These are phyloP conservation scores for Termitomyces sp. DNA, from an alignment of 768 basidiomycete genomes.

Conservation along the genomic window DNA sequence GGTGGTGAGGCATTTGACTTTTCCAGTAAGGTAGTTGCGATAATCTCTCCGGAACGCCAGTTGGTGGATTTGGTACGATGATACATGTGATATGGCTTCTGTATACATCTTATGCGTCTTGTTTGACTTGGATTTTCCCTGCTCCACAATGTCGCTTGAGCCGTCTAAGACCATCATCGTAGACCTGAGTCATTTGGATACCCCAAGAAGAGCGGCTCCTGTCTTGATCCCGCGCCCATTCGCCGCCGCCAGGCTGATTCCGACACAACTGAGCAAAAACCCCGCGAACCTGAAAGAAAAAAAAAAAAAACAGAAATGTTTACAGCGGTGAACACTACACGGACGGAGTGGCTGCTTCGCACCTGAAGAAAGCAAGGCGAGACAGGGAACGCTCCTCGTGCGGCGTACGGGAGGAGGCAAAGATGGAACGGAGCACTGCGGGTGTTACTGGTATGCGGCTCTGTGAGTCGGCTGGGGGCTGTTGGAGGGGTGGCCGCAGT, in stretches of 20 bases:
- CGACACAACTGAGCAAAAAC: constrained; percentile 78
- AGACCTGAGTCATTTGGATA: constrained; percentile 28
- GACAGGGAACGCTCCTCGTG: constrained; percentile 83
- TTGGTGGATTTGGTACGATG: constrained; percentile 43
- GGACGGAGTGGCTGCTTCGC: constrained; percentile 8
- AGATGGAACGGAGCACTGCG: constrained; percentile 77
- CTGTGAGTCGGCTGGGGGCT: constrained; percentile 39
- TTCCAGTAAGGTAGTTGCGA: constrained; percentile 50
- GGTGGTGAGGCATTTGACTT: constrained; percentile 57
- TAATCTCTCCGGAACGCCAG: constrained; percentile 48
- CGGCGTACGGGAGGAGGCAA: constrained; percentile 79
- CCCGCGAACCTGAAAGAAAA: constrained; percentile 77
- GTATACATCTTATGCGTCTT: constrained; percentile 16
- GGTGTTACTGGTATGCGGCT: constrained; percentile 82
- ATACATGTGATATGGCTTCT: constrained; percentile 6
- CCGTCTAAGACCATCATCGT: neutral
- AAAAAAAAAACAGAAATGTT: neutral
- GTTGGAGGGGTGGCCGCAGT: constrained; percentile 35
- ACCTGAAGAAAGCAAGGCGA: constrained; percentile 86
- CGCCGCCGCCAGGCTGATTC: constrained; percentile 72
- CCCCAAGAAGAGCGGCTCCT: constrained; percentile 65
- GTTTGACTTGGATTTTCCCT: constrained; percentile 17
- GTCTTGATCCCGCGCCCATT: constrained; percentile 65
- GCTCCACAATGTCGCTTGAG: neutral
- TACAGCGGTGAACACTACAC: neutral